phyloP scores from a whole-genome alignment of 352 stramenopile genomes.

The Phytophthora ramorum region DNA sequence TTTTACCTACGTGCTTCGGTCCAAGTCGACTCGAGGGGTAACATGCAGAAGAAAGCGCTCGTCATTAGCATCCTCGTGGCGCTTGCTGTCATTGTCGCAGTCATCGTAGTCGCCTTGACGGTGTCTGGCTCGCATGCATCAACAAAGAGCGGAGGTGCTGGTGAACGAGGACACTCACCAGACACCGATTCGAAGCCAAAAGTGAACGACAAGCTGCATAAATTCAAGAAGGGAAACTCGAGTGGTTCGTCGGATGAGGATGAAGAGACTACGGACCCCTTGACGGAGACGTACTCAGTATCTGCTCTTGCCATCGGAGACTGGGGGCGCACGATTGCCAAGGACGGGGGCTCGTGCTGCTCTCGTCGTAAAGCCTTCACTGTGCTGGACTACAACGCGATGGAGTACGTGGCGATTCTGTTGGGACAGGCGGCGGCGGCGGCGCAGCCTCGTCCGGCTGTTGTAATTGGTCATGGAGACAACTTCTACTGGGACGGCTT shows the following conservation, averaged over 20 bases:
- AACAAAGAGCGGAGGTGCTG: slow-evolving; percentile 5
- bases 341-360: slow-evolving; percentile 74
- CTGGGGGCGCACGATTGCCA: slow-evolving; percentile 71
- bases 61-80: slow-evolving; percentile 45
- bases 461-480: slow-evolving; percentile 73
- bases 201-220: slow-evolving; percentile 17
- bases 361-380: slow-evolving; percentile 60
- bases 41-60: slow-evolving; percentile 39
- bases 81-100: slow-evolving; percentile 50
- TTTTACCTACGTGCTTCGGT: slow-evolving; percentile 17
- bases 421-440: slow-evolving; percentile 55
- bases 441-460: slow-evolving; percentile 36
- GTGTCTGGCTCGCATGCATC: slow-evolving; percentile 37
- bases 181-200: slow-evolving; percentile 1
- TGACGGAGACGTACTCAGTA: slow-evolving; percentile 50
- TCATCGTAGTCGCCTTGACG: slow-evolving; percentile 54
- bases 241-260: slow-evolving; percentile 35
- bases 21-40: not conserved
- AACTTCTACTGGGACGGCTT: slow-evolving; percentile 88
- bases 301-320: slow-evolving; percentile 77
- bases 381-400: slow-evolving; percentile 73
- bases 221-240: slow-evolving; percentile 30
- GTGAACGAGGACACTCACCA: slow-evolving; percentile 5
- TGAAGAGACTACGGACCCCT: slow-evolving; percentile 41
- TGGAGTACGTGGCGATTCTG: slow-evolving; percentile 69